phyloP scores from a whole-genome alignment of 2,329 filamentous ascomycete species.

The Ophiostoma ulmi region DNA sequence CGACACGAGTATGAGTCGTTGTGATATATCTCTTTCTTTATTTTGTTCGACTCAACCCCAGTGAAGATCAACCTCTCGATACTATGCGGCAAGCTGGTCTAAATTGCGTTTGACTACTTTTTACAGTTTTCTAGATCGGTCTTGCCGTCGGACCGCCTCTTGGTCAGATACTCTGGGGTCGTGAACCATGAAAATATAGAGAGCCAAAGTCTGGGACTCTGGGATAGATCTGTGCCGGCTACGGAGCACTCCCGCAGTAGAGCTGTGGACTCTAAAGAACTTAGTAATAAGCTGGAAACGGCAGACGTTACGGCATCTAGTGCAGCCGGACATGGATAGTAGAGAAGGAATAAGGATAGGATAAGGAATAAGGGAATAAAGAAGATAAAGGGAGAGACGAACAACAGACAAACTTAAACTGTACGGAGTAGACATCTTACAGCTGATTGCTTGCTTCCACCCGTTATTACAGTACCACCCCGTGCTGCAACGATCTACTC shows the following conservation, averaged over 20 bases:
- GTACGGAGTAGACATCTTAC: not conserved
- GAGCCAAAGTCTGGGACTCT: not conserved
- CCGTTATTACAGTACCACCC: not conserved
- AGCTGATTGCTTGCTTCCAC: not conserved
- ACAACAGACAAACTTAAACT: not conserved
- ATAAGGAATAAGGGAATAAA: not conserved
- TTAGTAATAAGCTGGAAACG: not conserved
- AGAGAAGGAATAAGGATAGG: no score
- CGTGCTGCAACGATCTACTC: not conserved
- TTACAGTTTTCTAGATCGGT: not conserved
- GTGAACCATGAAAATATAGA: not conserved
- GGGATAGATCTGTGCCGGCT: not conserved
- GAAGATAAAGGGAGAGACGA: not conserved
- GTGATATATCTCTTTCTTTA: not conserved
- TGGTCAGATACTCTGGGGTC: not conserved
- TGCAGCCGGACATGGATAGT: not conserved
- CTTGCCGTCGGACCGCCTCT: not conserved
- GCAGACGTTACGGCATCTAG: not conserved
- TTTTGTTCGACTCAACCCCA: not conserved
- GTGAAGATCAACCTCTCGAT: not conserved
- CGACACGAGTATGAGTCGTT: not conserved
- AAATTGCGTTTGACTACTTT: not conserved
- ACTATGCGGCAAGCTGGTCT: not conserved
- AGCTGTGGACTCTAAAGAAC: not conserved
- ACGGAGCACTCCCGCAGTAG: not conserved